Base-by-base conservation (phyloP, 2,329 filamentous ascomycete genomes). In the Penicillium sp. region DNA sequence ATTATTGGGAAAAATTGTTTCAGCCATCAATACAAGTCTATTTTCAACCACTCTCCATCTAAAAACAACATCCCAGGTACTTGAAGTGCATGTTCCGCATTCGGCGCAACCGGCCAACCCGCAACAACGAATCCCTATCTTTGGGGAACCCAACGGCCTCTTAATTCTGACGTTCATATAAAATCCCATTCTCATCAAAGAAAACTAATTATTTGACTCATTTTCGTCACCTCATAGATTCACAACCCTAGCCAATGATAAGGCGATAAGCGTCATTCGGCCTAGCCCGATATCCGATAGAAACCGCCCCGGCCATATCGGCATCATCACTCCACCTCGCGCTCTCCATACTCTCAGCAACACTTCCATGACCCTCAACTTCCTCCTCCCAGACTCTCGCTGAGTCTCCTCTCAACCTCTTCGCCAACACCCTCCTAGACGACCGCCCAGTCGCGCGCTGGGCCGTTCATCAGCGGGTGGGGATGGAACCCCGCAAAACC, bases 401-500 rank as follows among this genome's bases (percentile, higher is more conserved):
- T 38, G 35, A 38, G 35, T 38, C 35, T 38, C 16, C 39, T 25
- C 25, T 50, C 27, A 45, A 48, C 16, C 14, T 5, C 2, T 27
- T 16, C 5, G 5, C 46, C 18, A 11, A 20, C 11, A 11, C 20
- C 16, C 24, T 47, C n/a, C 25, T 6, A 20, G 18, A 39, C 13
- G 18, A 41, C 43, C 41, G 25, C 51, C 35, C 44, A 42, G 49
- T 51, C 53, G 41, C 27, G 31, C 16, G 54, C 57, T 53, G 59
- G 56, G 50, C 51, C 54, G 58, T 55, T 57, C 48, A 49, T 48
- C 36, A 28, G 53, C 55, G 46, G 48, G 58, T 64, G 58, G 63
- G 58, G 58, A 88, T 87, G 84, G 84, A 88, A 63, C 78, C 78
- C 71, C 80, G 81, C 70, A 75, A 72, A 69, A 77, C 78, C 63